Base-by-base conservation (phyloP, 2,329 filamentous ascomycete genomes). In the Bretziella fagacearum region DNA sequence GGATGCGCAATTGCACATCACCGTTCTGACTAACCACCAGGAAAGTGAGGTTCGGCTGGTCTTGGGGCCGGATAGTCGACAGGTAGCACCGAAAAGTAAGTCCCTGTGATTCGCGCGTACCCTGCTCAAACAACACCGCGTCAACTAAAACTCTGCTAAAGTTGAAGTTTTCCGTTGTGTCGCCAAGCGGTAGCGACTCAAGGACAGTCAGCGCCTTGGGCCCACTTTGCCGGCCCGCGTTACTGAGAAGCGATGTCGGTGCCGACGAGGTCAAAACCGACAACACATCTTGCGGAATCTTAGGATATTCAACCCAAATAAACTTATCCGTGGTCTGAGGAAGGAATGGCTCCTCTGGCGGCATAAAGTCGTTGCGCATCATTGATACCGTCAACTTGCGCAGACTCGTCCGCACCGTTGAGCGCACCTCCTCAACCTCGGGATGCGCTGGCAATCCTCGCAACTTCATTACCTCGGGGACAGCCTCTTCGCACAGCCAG, bases 271-370 rank as follows among this genome's bases (percentile, higher is more conserved):
- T 77, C 2, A 93, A 66, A 2, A 87, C 70, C 8, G 78, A 74
- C 13, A 77, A 65, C 49, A 84, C 74, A 55, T 89, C 81, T 15
- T 82, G 72, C 20, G 78, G 78, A 52, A 89, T 71, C 7, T 69
- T 64, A 0, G 84, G 84, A 55, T 93, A 91, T 48, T 79, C 71
- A 13, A 87, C 59, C 85, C 84, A 94, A 32, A 93, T 81, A 1
- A 74, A 76, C 46, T 83, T 83, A 57, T 94, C 81, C 51, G 89
- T 77, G 1, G 78, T 77, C 55, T 85, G 81, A 1, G 81, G 80
- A n/a, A 87, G 67, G 36, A 79, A 71, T 1, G 74, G 66, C 41
- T 79, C 74, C 46, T 79, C 71, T 0, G 79, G 73, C 0, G 84
- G 80, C 54, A 94, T 67, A 49, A 91, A 77, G 18, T 79, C 76